Conservation (phyloP, 495 filamentous ascomycete genomes). For the Penicillium soppii region DNA sequence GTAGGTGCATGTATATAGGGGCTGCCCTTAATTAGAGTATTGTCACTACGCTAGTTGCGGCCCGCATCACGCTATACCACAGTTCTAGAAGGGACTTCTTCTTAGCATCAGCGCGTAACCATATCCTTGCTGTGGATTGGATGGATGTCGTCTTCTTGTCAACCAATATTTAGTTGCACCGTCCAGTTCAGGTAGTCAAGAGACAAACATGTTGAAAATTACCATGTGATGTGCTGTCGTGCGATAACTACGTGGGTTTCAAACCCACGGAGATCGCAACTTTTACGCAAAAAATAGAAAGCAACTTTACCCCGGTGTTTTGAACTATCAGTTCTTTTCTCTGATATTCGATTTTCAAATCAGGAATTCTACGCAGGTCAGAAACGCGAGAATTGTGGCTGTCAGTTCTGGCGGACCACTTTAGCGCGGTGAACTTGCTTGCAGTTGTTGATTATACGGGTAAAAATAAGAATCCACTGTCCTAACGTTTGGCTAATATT, state of each 20-base stretch:
- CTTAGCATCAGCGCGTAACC: background rate
- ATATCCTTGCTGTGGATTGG: too few relatives aligned
- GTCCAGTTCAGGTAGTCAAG: too few relatives aligned
- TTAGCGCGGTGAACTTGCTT: constrained; percentile 28
- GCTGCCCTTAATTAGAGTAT: constrained; percentile 1
- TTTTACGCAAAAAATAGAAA: constrained; percentile 14
- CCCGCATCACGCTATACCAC: constrained; percentile 10
- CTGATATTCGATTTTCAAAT: constrained; percentile 24
- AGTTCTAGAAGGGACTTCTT: constrained; percentile 3
- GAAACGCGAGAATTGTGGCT: constrained; percentile 27
- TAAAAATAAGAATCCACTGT: constrained; percentile 2
- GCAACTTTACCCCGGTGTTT: constrained; percentile 19
- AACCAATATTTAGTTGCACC: too few relatives aligned
- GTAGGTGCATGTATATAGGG: constrained; percentile 14
- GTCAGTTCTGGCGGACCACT: constrained; percentile 23
- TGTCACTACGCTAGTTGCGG: constrained; percentile 9
- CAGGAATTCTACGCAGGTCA: constrained; percentile 21
- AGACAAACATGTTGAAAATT: too few relatives aligned
- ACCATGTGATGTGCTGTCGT: too few relatives aligned
- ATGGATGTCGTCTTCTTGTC: too few relatives aligned
- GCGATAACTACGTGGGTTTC: too few relatives aligned
- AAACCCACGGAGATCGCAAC: too few relatives aligned
- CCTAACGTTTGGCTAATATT: background rate
- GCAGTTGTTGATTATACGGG: constrained; percentile 26
- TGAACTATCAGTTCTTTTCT: constrained; percentile 23